Conservation (phyloP, 345 rosid species). For the Corchorus capsularis region DNA sequence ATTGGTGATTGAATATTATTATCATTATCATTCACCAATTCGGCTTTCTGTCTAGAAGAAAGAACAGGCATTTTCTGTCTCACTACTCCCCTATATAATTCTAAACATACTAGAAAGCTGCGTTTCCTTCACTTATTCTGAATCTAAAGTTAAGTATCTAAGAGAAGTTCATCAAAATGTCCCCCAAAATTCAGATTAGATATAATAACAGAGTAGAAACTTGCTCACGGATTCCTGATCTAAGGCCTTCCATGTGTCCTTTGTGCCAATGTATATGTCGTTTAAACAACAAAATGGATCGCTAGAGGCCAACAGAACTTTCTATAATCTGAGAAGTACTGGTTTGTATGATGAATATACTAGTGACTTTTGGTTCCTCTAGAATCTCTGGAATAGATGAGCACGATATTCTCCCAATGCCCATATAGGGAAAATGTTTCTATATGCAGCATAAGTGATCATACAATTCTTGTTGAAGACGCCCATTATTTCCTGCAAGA, state of each 20-base stretch:
- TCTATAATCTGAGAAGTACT: too few species aligned
- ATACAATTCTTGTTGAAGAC: slow-evolving; percentile 72
- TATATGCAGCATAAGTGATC: slow-evolving; percentile 67
- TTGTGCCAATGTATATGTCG: too few species aligned
- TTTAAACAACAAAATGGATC: not conserved
- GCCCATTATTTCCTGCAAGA: slow-evolving; percentile 73
- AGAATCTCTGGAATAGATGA: slow-evolving; percentile 36
- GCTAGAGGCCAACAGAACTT: not conserved
- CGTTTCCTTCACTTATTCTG: too few species aligned
- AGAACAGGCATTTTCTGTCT: too few species aligned
- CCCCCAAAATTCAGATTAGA: not conserved
- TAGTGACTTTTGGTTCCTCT: not conserved
- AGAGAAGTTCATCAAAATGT: not conserved
- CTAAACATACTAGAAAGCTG: too few species aligned
- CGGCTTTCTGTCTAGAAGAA: too few species aligned
- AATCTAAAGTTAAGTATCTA: too few species aligned
- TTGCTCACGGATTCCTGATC: not conserved
- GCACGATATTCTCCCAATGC: slow-evolving; percentile 67
- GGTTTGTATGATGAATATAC: too few species aligned
- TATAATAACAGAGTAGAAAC: not conserved
- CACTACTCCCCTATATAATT: too few species aligned
- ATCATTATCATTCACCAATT: too few species aligned
- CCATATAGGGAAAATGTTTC: slow-evolving; percentile 67
- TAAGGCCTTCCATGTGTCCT: not conserved
- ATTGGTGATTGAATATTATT: too few species aligned